These are phyloP conservation scores for Blastobotrys arbuscula DNA, from an alignment of 1,139 yeast genomes.

Conservation along the genomic window DNA sequence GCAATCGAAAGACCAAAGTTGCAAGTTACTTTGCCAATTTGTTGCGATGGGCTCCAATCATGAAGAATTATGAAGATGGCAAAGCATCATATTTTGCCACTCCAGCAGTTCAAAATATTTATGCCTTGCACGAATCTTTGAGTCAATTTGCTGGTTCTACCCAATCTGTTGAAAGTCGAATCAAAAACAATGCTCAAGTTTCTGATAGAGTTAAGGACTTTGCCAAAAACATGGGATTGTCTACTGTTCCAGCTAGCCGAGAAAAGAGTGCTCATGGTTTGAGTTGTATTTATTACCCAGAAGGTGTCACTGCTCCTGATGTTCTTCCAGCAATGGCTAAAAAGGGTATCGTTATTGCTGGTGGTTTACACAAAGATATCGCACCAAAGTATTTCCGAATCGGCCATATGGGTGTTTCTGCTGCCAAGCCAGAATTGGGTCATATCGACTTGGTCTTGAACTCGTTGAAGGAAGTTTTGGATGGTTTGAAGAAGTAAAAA, in stretches of 20 bases:
- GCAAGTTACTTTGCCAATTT: slow-evolving; percentile 69
- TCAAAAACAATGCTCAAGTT: slow-evolving; percentile 55
- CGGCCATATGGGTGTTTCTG: slow-evolving; percentile 88
- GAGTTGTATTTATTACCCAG: slow-evolving; percentile 82
- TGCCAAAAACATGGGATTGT: slow-evolving; percentile 52
- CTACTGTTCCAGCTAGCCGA: slow-evolving; percentile 56
- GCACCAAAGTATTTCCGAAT: slow-evolving; percentile 82
- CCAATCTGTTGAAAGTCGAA: slow-evolving; percentile 54
- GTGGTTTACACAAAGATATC: slow-evolving; percentile 82
- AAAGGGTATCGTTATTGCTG: slow-evolving; percentile 80
- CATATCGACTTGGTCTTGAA: slow-evolving; percentile 31
- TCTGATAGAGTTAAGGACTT: slow-evolving; percentile 62
- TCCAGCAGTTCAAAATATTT: slow-evolving; percentile 82
- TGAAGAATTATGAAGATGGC: slow-evolving; percentile 82
- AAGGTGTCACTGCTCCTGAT: slow-evolving; percentile 61
- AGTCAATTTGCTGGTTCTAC: slow-evolving; percentile 56
- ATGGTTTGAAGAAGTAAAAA: slow-evolving; percentile 8
- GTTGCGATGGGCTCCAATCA: slow-evolving; percentile 82
- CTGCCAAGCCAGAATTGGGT: slow-evolving; percentile 43
- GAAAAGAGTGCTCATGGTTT: slow-evolving; percentile 79
- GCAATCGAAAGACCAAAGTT: slow-evolving; percentile 45
- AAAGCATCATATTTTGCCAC: slow-evolving; percentile 88
- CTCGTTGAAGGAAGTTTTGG: slow-evolving; percentile 11
- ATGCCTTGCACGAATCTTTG: slow-evolving; percentile 74
- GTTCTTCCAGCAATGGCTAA: slow-evolving; percentile 52